phyloP scores from a whole-genome alignment of 1,284 basidiomycete genomes.

The Exobasidium cylindrosporum region DNA sequence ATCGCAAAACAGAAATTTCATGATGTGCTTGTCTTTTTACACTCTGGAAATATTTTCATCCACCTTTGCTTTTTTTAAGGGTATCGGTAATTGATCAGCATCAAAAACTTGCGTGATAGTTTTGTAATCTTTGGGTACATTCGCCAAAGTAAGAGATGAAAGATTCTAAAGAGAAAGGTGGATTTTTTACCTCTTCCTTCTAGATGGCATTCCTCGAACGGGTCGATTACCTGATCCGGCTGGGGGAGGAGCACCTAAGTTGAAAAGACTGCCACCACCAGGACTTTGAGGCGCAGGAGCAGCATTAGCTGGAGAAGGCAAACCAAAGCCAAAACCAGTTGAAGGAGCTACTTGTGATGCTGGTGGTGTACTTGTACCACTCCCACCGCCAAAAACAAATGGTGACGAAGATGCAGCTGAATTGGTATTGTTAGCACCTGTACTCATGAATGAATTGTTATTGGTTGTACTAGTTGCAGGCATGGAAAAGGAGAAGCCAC shows the following conservation, averaged over 20 bases:
- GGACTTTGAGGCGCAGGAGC: neutral
- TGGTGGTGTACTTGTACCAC: neutral
- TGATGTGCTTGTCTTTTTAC: too few relatives aligned
- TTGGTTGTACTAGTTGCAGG: neutral
- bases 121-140: too few relatives aligned
- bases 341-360: neutral
- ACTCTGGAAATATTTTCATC: too few relatives aligned
- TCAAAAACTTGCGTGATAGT: too few relatives aligned
- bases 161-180: neutral
- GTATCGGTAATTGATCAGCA: too few relatives aligned
- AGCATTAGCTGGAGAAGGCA: neutral
- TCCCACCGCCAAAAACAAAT: neutral
- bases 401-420: neutral
- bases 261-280: constrained; percentile 10
- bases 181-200: neutral
- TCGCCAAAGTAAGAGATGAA: too few relatives aligned
- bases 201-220: constrained; percentile 1
- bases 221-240: constrained; percentile 1
- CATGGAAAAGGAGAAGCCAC: constrained; percentile 15
- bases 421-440: neutral
- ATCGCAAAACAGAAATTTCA: too few relatives aligned
- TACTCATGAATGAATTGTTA: neutral
- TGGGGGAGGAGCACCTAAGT: constrained; percentile 4
- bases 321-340: constrained; percentile 3
- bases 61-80: too few relatives aligned